Evolutionary conservation across 495 filamentous ascomycete genomes (phyloP).

Genomic region (Penicillium canariense): DNA sequence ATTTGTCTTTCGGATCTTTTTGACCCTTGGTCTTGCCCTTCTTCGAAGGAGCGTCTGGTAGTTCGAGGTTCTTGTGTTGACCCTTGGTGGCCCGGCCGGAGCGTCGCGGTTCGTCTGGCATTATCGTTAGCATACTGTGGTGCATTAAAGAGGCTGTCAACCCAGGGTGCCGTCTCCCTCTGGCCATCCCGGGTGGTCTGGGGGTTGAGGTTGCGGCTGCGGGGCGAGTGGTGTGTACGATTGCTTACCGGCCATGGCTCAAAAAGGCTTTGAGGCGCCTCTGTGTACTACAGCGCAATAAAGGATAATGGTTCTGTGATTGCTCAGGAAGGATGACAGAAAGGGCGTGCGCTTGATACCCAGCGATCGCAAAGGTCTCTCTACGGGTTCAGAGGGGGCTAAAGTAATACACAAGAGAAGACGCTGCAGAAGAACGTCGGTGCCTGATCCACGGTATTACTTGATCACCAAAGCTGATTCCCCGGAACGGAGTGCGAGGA

Average conservation of each 20-base stretch:
- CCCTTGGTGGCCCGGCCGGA: constrained; percentile 95
- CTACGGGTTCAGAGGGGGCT: constrained; percentile 44
- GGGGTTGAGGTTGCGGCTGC: constrained; percentile 7
- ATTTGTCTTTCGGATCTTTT: constrained; percentile 43
- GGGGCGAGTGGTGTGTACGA: constrained; percentile 28
- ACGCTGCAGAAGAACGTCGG: constrained; percentile 31
- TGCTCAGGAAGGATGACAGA: constrained; percentile 13
- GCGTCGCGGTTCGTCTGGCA: constrained; percentile 79
- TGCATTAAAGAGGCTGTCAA: neutral
- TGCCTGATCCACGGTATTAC: constrained; percentile 40
- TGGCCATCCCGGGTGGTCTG: constrained; percentile 3
- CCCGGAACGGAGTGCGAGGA: constrained; percentile 18
- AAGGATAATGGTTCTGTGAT: constrained; percentile 19
- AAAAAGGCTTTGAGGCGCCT: constrained; percentile 17
- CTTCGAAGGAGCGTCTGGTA: constrained; percentile 58
- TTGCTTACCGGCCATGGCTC: constrained; percentile 50
- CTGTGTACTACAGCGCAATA: constrained; percentile 42
- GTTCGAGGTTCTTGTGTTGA: constrained; percentile 82
- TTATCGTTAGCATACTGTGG: constrained; percentile 34
- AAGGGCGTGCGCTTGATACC: constrained; percentile 28
- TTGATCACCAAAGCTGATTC: constrained; percentile 28
- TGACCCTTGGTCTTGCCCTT: constrained; percentile 61
- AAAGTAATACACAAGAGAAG: constrained; percentile 45
- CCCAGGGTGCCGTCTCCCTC: neutral
- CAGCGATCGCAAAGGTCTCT: constrained; percentile 32